These are phyloP conservation scores for Acidiella bohemica DNA, from an alignment of 495 filamentous ascomycete species.

Conservation along the genomic window DNA sequence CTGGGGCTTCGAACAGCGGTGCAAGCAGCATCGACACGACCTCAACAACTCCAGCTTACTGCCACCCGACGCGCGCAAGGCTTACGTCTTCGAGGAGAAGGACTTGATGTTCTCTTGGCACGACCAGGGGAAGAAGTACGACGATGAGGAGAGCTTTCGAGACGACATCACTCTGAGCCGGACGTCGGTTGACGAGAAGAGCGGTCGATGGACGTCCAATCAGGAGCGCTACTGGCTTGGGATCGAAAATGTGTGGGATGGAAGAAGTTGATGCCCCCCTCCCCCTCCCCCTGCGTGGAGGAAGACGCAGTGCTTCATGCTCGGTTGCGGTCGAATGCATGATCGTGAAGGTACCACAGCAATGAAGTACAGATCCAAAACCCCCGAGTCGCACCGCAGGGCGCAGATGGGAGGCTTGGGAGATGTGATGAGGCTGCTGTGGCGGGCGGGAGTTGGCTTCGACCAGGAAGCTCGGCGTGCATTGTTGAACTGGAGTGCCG, in stretches of 20 bases:
- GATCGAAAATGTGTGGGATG: conserved; percentile 16
- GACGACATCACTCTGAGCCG: conserved; percentile 9
- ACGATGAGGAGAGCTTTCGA: conserved; percentile 2
- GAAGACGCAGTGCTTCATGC: no score
- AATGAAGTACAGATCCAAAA: no score
- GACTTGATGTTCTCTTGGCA: conserved; percentile 17
- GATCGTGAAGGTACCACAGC: no score
- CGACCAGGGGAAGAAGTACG: not conserved
- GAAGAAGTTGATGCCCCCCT: not conserved
- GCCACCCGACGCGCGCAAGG: conserved; percentile 6
- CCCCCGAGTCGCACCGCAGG: no score
- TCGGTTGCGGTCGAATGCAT: no score
- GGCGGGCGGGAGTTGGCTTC: no score
- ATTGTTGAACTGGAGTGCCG: no score
- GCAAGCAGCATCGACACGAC: conserved; percentile 6
- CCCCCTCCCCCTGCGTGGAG: no score
- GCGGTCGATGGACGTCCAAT: conserved; percentile 12
- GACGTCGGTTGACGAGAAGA: conserved; percentile 7
- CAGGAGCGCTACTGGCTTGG: conserved; percentile 16
- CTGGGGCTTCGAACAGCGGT: conserved; percentile 4
- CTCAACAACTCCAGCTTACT: conserved; percentile 8
- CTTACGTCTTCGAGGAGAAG: conserved; percentile 13
- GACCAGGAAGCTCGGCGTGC: no score
- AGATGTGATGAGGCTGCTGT: no score
- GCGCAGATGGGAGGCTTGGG: no score